phyloP scores from a whole-genome alignment of 768 basidiomycete genomes.

The Mycena filopes region DNA sequence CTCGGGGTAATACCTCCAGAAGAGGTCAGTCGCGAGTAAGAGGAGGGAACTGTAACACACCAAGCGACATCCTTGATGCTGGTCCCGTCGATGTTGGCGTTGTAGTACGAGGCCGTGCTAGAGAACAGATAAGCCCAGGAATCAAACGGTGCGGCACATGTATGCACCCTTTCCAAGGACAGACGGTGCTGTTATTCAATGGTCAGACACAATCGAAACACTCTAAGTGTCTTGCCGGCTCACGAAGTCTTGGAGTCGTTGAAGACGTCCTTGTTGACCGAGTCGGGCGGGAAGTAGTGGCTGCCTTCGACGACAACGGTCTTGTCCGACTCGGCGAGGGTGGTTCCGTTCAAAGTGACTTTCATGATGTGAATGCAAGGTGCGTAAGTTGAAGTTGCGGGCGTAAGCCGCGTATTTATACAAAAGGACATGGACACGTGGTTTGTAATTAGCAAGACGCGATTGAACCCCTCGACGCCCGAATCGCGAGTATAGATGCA shows the following conservation, averaged over 20 bases:
- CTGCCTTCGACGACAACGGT: constrained; percentile 74
- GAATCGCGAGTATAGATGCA: constrained; percentile 1
- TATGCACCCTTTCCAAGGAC: constrained; percentile 78
- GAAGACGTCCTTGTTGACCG: constrained; percentile 59
- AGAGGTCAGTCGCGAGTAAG: background rate
- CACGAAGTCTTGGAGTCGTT: constrained; percentile 64
- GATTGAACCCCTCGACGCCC: background rate
- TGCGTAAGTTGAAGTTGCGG: background rate
- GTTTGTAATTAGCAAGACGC: constrained; percentile 25
- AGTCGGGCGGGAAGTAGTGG: constrained; percentile 76
- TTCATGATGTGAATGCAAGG: constrained; percentile 48
- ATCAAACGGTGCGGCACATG: background rate
- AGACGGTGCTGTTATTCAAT: constrained; percentile 53
- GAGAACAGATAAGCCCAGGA: background rate
- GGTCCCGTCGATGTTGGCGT: constrained; percentile 60
- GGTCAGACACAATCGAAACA: background rate
- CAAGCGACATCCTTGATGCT: constrained; percentile 71
- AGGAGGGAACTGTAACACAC: constrained; percentile 46
- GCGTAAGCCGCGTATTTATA: background rate
- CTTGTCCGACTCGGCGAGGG: constrained; percentile 67
- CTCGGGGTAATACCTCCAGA: constrained; percentile 71
- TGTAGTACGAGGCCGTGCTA: constrained; percentile 76
- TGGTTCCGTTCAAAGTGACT: constrained; percentile 59
- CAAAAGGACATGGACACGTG: constrained; percentile 2
- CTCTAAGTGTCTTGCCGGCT: constrained; percentile 31